Evolutionary conservation across 257 asterid species (phyloP), one percentile per base, ranked within the genome.

Genomic region (Penstemon eatonii): DNA sequence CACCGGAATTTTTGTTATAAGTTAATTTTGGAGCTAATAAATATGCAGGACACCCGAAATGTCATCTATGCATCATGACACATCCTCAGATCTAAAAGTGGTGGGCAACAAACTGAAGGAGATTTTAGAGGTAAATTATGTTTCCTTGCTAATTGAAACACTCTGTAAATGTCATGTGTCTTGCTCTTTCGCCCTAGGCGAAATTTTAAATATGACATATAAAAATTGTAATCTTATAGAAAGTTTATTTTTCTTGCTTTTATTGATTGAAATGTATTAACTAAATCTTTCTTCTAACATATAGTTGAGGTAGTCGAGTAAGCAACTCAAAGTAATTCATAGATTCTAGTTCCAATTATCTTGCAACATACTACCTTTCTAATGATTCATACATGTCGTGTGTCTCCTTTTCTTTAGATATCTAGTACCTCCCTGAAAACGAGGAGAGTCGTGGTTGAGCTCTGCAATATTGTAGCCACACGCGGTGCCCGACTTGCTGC

Each of bases 401-500:
- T 53, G 9, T 62, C 56, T 44, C 69, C 64, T 41, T 12, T 41
- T 25, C 73, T 51, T 65, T 75, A 91, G 98, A 78, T 89, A 67
- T 54, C 95, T 6, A 82, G 66, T 51, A 81, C 92, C 61, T 82
- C 96, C 73, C 62, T 89, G 65, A 85, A 80, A 64, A 81, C 65
- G 7, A 82, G 95, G 57, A 81, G 70, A 70, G 71, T 75, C 0
- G 78, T 89, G 12, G 84, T 91, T 33, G 83, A 78, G 80, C 88
- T 91, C 59, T 82, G 93, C 81, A 70, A 82, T 75, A 82, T 89
- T 8, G 58, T 91, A 3, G 84, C 95, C 38, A 75, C 87, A 3
- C 89, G 97, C 37, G 97, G 96, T 25, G 91, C 96, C 18, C 92
- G 97, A 2, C 89, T 91, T 13, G 93, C 97, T 0, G 95, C 95